Evolutionary conservation across 371 early-diverging fungal species (phyloP), one percentile per base, ranked within the genome.

Genomic region (Rhizomucor miehei): DNA sequence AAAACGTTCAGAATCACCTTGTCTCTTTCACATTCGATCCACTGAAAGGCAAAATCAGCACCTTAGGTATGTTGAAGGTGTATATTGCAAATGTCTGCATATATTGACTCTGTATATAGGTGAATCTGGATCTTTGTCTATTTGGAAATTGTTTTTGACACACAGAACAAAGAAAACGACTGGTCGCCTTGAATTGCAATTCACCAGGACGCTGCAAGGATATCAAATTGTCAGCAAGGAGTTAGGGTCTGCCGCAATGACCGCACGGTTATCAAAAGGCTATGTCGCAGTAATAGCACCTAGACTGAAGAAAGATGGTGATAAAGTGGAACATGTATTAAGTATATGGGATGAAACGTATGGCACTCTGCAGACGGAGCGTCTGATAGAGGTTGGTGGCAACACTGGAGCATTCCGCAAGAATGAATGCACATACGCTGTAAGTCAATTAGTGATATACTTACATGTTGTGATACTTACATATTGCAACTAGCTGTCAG

Each of bases 281-380:
- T 84, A 80, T 56, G 75, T 81, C 6, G 84, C 82, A 8, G 44
- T 84, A 65, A 69, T 80, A 14, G 79, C 80, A 4, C 63, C 73
- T 20, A 69, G 78, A 40, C 57, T 59, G 2, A 57, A 50, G n/a
- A 56, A 63, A 54, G 69, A 41, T 17, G 39, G 41, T 6, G 51
- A 53, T 14, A 41, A 34, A 55, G 51, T 65, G 11, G 83, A 84
- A 36, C 81, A 82, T 50, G 73, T 82, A 1, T 53, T 89, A 23
- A 84, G 85, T 14, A 76, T 89, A 19, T 89, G 89, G 89, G 89
- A 89, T 56, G 72, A 77, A 43, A 70, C 73, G 41, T 89, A 85
- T 46, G 87, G 87, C 48, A 87, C 89, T 0, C 68, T 86, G 2
- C 89, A 87, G 57, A 75, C 84, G 12, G 69, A 75, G 20, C 75